phyloP scores from a whole-genome alignment of 2,329 filamentous ascomycete genomes.

The Tolypocladium inflatum region DNA sequence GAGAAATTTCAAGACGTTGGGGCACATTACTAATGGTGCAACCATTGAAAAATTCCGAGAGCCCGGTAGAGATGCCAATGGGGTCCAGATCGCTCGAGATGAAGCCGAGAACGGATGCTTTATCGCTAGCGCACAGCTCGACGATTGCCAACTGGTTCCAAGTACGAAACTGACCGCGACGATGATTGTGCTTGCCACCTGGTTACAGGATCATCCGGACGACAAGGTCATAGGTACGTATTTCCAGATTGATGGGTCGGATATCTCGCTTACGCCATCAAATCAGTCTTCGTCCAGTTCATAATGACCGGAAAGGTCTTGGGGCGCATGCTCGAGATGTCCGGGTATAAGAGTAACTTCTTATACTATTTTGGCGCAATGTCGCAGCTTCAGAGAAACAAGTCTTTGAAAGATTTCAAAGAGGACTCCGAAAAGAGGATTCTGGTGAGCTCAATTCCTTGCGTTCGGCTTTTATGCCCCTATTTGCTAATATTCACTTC shows the following conservation, averaged over 20 bases:
- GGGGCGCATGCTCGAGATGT: constrained; percentile 22
- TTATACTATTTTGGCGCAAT: constrained; percentile 26
- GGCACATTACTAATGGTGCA: background rate
- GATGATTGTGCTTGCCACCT: constrained; percentile 20
- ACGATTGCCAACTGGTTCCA: constrained; percentile 4
- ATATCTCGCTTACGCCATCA: rapidly evolving
- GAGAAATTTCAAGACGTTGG: background rate
- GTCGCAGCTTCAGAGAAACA: constrained; percentile 1
- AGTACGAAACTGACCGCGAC: constrained; percentile 22
- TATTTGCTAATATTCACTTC: constrained; percentile 4
- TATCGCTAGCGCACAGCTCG: constrained; percentile 4
- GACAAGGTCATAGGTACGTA: constrained; percentile 30
- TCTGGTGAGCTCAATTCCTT: constrained; percentile 19
- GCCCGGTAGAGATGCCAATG: constrained; percentile 14
- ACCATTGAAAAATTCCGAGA: constrained; percentile 1
- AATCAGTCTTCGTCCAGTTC: constrained; percentile 26
- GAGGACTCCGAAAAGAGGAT: constrained; percentile 11
- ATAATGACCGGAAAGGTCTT: constrained; percentile 20
- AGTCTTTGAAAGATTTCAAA: constrained; percentile 14
- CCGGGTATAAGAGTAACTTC: constrained; percentile 17
- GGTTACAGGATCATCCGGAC: constrained; percentile 17
- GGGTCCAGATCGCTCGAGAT: constrained; percentile 3
- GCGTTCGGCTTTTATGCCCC: too few relatives aligned
- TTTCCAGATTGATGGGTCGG: too few relatives aligned
- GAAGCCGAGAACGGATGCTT: constrained; percentile 11